Conservation (phyloP, 75 land plant genomes). For the Cunninghamia lanceolata region DNA sequence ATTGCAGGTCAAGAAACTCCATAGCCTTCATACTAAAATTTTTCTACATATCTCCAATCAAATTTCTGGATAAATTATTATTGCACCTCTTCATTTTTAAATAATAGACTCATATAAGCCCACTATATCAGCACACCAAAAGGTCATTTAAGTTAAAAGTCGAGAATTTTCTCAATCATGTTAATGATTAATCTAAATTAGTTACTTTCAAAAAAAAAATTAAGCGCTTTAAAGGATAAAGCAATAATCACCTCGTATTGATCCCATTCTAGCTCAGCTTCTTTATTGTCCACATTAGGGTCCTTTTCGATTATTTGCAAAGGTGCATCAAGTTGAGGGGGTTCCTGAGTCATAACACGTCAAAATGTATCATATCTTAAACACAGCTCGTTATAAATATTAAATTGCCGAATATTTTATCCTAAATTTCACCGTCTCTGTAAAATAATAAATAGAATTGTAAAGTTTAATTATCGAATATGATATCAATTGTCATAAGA, state of each 20-base stretch:
- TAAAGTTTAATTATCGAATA: too few species aligned
- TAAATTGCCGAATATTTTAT: neutral
- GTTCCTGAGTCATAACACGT: slow-evolving; percentile 33
- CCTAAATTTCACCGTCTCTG: neutral
- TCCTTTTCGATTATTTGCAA: slow-evolving; percentile 46
- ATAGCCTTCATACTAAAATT: too few species aligned
- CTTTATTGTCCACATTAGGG: slow-evolving; percentile 22
- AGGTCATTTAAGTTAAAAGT: neutral
- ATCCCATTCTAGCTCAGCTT: slow-evolving; percentile 53
- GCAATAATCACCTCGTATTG: slow-evolving; percentile 42
- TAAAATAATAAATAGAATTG: neutral
- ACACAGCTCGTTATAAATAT: neutral
- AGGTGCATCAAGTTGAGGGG: slow-evolving; percentile 76
- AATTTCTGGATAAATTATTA: too few species aligned
- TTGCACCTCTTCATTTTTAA: too few species aligned
- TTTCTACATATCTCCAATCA: too few species aligned
- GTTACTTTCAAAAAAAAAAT: neutral
- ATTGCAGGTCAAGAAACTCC: too few species aligned
- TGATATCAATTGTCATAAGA: neutral
- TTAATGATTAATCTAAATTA: too few species aligned
- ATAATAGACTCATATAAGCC: too few species aligned
- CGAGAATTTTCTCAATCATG: neutral
- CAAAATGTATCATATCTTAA: neutral
- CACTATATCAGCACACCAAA: too few species aligned
- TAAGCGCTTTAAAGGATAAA: neutral